Evolutionary conservation across 352 stramenopile species (phyloP).

Genomic region (Phytophthora fragariaefolia): DNA sequence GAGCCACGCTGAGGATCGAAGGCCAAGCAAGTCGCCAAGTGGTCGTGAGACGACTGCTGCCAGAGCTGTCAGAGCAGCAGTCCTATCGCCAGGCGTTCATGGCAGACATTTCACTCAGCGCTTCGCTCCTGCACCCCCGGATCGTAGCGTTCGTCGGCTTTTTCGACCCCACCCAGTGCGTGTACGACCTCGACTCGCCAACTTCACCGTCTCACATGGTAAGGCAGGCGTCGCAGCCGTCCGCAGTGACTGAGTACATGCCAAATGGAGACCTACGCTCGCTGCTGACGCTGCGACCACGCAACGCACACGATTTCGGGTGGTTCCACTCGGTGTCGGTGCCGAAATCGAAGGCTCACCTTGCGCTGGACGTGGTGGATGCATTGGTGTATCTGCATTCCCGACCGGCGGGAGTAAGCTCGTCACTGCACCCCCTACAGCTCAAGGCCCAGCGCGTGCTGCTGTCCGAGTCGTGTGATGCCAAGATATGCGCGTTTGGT

Average conservation of each 20-base stretch:
- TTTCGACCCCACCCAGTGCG: conserved; percentile 27
- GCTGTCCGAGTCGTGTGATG: conserved; percentile 48
- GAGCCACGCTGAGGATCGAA: conserved; percentile 35
- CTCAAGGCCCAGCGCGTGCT: conserved; percentile 56
- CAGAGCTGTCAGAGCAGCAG: conserved; percentile 31
- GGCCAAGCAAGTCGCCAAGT: conserved; percentile 33
- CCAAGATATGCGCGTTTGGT: conserved; percentile 62
- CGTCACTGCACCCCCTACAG: conserved; percentile 37
- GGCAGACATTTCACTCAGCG: conserved; percentile 40
- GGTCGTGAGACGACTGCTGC: conserved; percentile 31
- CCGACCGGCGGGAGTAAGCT: conserved; percentile 22
- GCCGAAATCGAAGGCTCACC: conserved; percentile 39
- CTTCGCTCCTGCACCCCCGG: conserved; percentile 36
- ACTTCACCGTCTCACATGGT: conserved; percentile 29
- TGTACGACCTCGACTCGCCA: conserved; percentile 32
- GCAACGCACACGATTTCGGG: conserved; percentile 39
- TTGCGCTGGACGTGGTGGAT: conserved; percentile 57
- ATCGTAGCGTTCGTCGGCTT: conserved; percentile 53
- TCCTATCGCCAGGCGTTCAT: conserved; percentile 43
- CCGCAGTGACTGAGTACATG: conserved; percentile 55
- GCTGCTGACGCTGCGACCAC: conserved; percentile 37
- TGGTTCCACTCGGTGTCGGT: conserved; percentile 42
- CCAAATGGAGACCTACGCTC: conserved; percentile 46
- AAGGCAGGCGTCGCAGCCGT: conserved; percentile 26
- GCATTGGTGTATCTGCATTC: conserved; percentile 60